Base-by-base conservation (phyloP, 116 monocot species). In the Phalaenopsis hybrid region DNA sequence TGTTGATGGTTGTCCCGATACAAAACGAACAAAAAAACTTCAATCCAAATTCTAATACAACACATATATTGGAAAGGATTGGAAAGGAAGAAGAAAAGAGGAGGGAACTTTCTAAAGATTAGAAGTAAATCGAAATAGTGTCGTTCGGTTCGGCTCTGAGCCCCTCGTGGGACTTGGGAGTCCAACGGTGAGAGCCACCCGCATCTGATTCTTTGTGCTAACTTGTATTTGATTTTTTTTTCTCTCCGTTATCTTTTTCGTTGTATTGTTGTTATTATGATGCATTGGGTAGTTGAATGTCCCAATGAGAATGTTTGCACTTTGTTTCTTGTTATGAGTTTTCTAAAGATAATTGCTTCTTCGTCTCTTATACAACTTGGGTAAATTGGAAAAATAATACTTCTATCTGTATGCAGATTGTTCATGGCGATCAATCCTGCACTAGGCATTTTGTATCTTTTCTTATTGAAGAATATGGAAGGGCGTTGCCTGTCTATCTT, bases 401-500 rank as follows among this genome's bases (percentile, higher is more conserved):
- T 44, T n/a, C 3, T 1, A n/a, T 45, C 33, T 50, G 21, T 76
- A 31, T 88, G 82, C 90, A 98, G 98, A 98, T 98, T 83, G 61
- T 98, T 59, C 98, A 98, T 86, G 98, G 92, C 8, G 85, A 93
- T 79, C 91, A 92, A 77, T 89, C 98, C 34, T 98, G 98, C 88
- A 46, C 63, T 28, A 84, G 88, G 1, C 98, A 98, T 87, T 74
- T 90, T 28, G 37, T 98, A 57, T 83, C 84, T 67, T 98, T 95
- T 77, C 84, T 98, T 78, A 20, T 92, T 73, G 91, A 95, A 90
- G 98, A 87, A 83, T 98, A 98, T 89, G 85, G 84, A 83, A 98
- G 93, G 86, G 93, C 98, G 59, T 57, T 98, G 45, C 98, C 98
- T 80, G 95, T 98, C 28, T 98, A 98, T 87, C 81, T 98, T 86